Evolutionary conservation across 345 rosid genomes (phyloP).

Genomic region (Firmiana major): DNA sequence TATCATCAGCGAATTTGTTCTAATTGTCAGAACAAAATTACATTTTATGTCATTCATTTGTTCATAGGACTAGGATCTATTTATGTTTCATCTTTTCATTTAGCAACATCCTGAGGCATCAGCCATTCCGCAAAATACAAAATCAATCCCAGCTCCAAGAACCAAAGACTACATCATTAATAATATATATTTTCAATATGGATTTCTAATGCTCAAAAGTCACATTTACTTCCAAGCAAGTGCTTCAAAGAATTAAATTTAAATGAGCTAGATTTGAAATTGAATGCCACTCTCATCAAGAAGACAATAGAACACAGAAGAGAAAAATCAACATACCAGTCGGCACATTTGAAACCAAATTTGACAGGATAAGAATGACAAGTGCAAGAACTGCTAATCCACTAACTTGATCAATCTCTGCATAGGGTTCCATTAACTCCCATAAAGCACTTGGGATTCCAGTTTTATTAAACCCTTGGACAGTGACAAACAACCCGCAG

Average conservation of each 20-base stretch:
- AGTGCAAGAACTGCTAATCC: constrained; percentile 60
- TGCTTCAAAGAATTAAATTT: neutral
- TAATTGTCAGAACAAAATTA: neutral
- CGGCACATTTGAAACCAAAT: constrained; percentile 85
- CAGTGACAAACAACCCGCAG: constrained; percentile 87
- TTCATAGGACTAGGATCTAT: neutral
- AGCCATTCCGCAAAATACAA: neutral
- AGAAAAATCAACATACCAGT: constrained; percentile 45
- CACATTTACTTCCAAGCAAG: neutral
- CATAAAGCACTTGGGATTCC: constrained; percentile 80
- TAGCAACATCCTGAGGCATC: neutral
- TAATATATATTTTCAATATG: neutral
- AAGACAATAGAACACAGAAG: neutral
- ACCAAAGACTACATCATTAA: neutral
- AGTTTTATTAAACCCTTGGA: constrained; percentile 76
- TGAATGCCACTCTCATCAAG: neutral
- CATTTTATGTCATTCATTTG: neutral
- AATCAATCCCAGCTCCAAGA: neutral
- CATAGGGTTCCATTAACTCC: constrained; percentile 75
- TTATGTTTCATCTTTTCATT: neutral
- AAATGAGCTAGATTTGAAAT: neutral
- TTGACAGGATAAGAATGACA: constrained; percentile 67
- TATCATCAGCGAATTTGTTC: neutral
- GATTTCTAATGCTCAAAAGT: neutral
- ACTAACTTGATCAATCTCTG: constrained; percentile 39